Percentiles rank a stretch among this genome's conserved stretches.
phyloP scores from a whole-genome alignment of 1,284 basidiomycete species.

The Irpex lacteus region DNA sequence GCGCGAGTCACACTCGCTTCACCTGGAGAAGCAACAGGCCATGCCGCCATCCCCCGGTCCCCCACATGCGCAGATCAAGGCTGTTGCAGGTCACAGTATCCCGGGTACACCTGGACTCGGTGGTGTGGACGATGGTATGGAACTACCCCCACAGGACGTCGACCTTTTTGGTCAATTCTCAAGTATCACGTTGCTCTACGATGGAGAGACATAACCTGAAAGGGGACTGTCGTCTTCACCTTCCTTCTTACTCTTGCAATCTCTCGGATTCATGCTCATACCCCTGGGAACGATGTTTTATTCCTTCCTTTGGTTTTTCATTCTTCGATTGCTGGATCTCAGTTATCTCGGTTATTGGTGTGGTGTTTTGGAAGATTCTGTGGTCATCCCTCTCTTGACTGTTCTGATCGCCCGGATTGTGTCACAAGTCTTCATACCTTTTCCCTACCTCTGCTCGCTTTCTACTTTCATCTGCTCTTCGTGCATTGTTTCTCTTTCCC shows the following conservation, averaged over 20 bases:
- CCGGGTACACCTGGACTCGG: constrained; percentile 44
- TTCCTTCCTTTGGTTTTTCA: too few relatives aligned
- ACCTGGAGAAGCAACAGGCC: constrained; percentile 64
- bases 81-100: constrained; percentile 32
- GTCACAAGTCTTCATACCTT: too few relatives aligned
- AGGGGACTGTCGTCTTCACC: too few relatives aligned
- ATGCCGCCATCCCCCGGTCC: constrained; percentile 14
- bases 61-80: constrained; percentile 32
- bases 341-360: too few relatives aligned
- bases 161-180: constrained; percentile 83
- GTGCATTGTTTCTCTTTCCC: neutral
- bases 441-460: neutral
- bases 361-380: too few relatives aligned
- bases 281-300: too few relatives aligned
- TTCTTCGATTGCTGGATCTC: too few relatives aligned
- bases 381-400: too few relatives aligned
- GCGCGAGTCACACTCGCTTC: constrained; percentile 87
- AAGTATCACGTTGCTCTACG: constrained; percentile 85
- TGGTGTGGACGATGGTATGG: constrained; percentile 47
- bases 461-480: neutral
- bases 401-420: too few relatives aligned
- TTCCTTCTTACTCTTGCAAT: neutral
- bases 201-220: constrained; percentile 50
- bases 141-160: constrained; percentile 33
- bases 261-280: neutral